phyloP scores from a whole-genome alignment of 148 eudicot species.

The Linanthus parryae region DNA sequence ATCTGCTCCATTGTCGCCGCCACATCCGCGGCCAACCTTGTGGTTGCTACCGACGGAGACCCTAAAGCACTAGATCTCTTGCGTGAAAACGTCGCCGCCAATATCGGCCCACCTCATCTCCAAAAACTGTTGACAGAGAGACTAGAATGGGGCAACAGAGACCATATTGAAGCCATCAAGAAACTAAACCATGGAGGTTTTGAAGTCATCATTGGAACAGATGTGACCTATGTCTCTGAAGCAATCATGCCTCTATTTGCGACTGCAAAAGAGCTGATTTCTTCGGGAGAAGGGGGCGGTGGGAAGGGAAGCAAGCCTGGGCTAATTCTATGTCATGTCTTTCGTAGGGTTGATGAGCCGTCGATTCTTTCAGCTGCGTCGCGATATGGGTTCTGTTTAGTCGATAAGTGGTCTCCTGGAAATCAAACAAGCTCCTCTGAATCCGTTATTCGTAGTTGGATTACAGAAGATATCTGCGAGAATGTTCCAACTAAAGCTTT shows the following conservation, averaged over 20 bases:
- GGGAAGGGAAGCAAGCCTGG: conserved; percentile 23
- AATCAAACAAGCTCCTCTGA: conserved; percentile 8
- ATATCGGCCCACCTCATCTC: conserved; percentile 27
- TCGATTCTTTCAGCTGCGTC: conserved; percentile 69
- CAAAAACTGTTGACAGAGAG: conserved; percentile 27
- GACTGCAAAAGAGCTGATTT: conserved; percentile 64
- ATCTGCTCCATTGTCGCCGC: conserved; percentile 81
- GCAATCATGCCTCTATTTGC: conserved; percentile 72
- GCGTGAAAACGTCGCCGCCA: conserved; percentile 41
- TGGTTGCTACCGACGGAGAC: conserved; percentile 87
- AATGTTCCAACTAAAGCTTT: conserved; percentile 56
- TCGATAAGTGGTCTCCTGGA: conserved; percentile 70
- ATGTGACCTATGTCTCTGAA: conserved; percentile 69
- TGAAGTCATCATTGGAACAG: conserved; percentile 82
- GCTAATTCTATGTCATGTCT: conserved; percentile 69
- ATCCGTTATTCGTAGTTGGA: conserved; percentile 48
- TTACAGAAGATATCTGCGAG: conserved; percentile 19
- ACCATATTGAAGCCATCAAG: conserved; percentile 49
- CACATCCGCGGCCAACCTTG: conserved; percentile 52
- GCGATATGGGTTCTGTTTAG: conserved; percentile 52
- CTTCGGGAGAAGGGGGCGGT: conserved; percentile 13
- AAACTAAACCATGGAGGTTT: conserved; percentile 43
- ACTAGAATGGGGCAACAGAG: conserved; percentile 70
- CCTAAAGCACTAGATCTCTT: conserved; percentile 46
- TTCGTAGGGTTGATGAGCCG: conserved; percentile 82